Percentiles rank a stretch among this genome's conserved stretches.
Evolutionary conservation across 164 flowering plant genomes (phyloP).

Genomic region (Macadamia tetraphylla): DNA sequence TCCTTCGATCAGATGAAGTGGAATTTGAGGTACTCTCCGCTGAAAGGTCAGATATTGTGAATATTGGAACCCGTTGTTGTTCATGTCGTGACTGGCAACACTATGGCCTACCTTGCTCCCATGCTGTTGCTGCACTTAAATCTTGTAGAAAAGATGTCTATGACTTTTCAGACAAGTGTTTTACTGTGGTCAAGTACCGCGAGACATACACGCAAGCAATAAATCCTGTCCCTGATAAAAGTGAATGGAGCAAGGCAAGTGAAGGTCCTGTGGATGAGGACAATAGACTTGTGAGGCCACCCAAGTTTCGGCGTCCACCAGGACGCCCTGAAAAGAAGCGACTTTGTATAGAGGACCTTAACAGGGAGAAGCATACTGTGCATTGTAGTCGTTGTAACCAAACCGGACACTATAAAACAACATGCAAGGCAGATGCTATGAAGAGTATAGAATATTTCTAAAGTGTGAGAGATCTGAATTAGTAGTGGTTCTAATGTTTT

Average conservation of each 20-base stretch:
- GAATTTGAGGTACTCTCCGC: constrained; percentile 75
- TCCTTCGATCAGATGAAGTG: constrained; percentile 71
- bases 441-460: constrained; percentile 36
- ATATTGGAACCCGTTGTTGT: constrained; percentile 53
- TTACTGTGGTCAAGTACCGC: constrained; percentile 46
- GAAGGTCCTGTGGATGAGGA: constrained; percentile 32
- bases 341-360: constrained; percentile 54
- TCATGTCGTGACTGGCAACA: constrained; percentile 87
- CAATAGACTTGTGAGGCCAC: constrained; percentile 51
- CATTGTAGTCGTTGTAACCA: constrained; percentile 82
- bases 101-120: constrained; percentile 74
- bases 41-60: constrained; percentile 67
- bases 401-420: constrained; percentile 86
- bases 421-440: constrained; percentile 60
- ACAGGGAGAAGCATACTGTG: constrained; percentile 67
- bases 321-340: constrained; percentile 84
- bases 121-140: constrained; percentile 73
- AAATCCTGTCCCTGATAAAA: constrained; percentile 48
- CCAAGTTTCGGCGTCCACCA: constrained; percentile 73
- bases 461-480: constrained; percentile 10
- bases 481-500: not conserved
- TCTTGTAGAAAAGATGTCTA: constrained; percentile 60
- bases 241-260: constrained; percentile 43
- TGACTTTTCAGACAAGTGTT: constrained; percentile 51
- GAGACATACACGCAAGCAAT: constrained; percentile 48